A percentile compares a stretch with the other conserved stretches of the same genome.
phyloP scores from a whole-genome alignment of 768 basidiomycete species.

The Tulasnella calospora region DNA sequence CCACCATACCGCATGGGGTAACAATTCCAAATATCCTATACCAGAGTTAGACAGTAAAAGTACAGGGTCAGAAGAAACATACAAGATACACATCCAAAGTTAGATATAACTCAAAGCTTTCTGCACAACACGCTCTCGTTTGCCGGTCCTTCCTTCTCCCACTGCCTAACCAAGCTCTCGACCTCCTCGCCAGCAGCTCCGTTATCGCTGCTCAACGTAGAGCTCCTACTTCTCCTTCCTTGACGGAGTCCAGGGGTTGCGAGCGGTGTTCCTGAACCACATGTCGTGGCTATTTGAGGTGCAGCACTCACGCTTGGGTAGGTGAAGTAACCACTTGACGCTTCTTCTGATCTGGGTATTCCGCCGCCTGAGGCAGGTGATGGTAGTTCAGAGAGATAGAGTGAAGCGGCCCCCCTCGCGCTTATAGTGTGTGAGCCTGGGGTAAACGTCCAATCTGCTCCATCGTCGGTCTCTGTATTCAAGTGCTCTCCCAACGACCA shows the following conservation, averaged over 20 bases:
- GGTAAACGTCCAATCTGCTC: not conserved
- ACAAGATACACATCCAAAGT: no score
- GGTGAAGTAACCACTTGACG: not conserved
- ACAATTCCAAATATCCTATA: no score
- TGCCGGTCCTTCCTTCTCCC: not conserved
- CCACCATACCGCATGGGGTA: no score
- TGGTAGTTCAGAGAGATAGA: no score
- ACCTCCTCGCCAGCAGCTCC: not conserved
- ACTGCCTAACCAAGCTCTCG: not conserved
- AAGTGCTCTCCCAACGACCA: no score
- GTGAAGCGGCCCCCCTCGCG: not conserved
- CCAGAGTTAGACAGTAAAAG: no score
- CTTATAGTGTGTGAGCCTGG: not conserved
- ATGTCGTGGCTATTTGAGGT: not conserved
- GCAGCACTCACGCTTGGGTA: not conserved
- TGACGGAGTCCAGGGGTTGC: not conserved
- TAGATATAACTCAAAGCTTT: not conserved
- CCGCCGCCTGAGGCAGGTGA: no score
- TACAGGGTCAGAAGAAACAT: no score
- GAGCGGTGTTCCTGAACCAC: not conserved
- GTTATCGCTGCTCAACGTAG: not conserved
- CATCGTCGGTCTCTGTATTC: not conserved
- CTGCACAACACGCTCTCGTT: not conserved
- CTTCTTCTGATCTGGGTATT: not conserved
- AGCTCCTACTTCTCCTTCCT: not conserved